Evolutionary conservation across 306 rosid species (phyloP), one percentile per base, ranked within the genome.

Genomic region (Vigna reflexopilosa): DNA sequence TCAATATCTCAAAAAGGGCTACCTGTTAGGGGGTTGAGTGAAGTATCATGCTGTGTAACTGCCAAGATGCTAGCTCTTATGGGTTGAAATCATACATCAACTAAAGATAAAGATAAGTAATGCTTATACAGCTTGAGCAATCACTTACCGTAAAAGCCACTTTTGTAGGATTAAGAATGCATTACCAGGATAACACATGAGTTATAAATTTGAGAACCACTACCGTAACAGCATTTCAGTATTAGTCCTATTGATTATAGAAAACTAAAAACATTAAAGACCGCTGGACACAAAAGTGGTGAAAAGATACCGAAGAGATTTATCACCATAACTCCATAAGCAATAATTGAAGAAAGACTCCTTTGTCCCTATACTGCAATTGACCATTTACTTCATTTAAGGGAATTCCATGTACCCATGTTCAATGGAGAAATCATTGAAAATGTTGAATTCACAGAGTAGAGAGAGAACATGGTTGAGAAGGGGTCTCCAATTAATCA

Each of bases 391-490:
- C 9, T 44, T 7, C 45, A 44, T 26, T 44, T 57, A 58, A 24
- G 28, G 28, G 28, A 24, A 24, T 24, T 59, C 22, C 61, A 74
- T 3, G 47, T 10, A 58, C 58, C n/a, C 45, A 45, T 61, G 20
- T 19, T 64, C 45, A 36, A 76, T 47, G 64, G 26, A 34, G 63
- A 34, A 13, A 54, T 17, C 52, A 13, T 63, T 63, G 56, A 66
- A 75, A 52, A 72, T 38, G 54, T 72, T 57, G 17, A 52, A 67
- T 38, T 44, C 45, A 32, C 11, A n/a, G 38, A 67, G n/a, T n/a
- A 9, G 38, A 42, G 58, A 55, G 49, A 55, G 49, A 3, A 51
- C 65, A 65, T 8, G 65, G 24, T 3, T 30, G 66, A 44, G 30
- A 44, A 50, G 17, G 55, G 61, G 15, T 28, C 26, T 34, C 38